phyloP scores from a whole-genome alignment of 495 filamentous ascomycete species.

The Aspergillus olivimuriae region DNA sequence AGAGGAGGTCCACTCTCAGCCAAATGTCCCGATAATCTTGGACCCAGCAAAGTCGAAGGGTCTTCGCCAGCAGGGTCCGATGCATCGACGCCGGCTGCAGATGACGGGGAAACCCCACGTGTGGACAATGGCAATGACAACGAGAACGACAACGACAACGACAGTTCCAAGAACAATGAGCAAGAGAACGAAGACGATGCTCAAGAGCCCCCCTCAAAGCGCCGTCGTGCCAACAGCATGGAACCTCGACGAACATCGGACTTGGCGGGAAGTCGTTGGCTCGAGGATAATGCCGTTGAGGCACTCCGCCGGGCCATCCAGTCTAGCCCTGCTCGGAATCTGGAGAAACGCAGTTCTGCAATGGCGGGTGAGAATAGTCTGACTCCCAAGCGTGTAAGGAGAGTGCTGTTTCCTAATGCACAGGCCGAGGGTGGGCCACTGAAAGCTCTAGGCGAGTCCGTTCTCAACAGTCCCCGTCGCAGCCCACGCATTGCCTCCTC shows the following conservation, averaged over 20 bases:
- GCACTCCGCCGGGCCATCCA: slow-evolving; percentile 59
- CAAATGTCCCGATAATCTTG: slow-evolving; percentile 27
- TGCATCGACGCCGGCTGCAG: slow-evolving; percentile 34
- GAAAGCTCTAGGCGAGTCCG: slow-evolving; percentile 52
- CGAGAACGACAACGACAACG: slow-evolving; percentile 16
- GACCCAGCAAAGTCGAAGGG: slow-evolving; percentile 21
- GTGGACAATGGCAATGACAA: slow-evolving; percentile 19
- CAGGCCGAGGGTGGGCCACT: slow-evolving; percentile 50
- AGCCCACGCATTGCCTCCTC: slow-evolving; percentile 35
- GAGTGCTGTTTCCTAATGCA: slow-evolving; percentile 66
- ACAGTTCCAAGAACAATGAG: slow-evolving; percentile 2
- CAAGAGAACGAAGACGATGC: slow-evolving; percentile 21
- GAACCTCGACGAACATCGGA: slow-evolving; percentile 31
- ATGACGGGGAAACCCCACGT: slow-evolving; percentile 31
- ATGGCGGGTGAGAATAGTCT: slow-evolving; percentile 49
- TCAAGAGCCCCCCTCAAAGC: slow-evolving; percentile 27
- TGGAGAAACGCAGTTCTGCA: slow-evolving; percentile 59
- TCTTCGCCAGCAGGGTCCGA: slow-evolving; percentile 40
- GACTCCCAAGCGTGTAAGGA: slow-evolving; percentile 58
- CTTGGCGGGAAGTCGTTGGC: slow-evolving; percentile 26
- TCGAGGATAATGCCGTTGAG: slow-evolving; percentile 49
- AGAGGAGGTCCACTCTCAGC: slow-evolving; percentile 26
- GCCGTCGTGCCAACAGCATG: slow-evolving; percentile 35
- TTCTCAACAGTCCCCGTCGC: slow-evolving; percentile 50
- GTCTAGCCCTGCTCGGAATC: slow-evolving; percentile 62